Base-by-base conservation (phyloP, 2,329 filamentous ascomycete species). In the Nannizziopsis barbatae region DNA sequence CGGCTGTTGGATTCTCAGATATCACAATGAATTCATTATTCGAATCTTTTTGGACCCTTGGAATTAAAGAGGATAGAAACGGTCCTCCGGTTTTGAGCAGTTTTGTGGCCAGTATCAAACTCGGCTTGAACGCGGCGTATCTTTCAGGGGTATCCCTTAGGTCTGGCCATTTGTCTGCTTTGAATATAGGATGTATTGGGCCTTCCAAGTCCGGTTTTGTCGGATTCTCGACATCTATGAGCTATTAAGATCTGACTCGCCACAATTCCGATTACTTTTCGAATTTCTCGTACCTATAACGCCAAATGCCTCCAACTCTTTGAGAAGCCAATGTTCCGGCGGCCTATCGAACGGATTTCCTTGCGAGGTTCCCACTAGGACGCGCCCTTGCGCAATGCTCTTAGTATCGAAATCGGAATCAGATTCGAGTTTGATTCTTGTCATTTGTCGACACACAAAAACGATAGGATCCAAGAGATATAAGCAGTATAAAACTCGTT, bases 101-200 rank as follows among this genome's bases (percentile, higher is more conserved):
- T 20, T 48, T 51, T 15, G 49, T 48, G 14, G 49, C 49, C 12
- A 51, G 22, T n/a, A 51, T 40, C 20, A 45, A 38, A 17, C 45
- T 45, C 1, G 50, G 50, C n/a, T n/a, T 17, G 12, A 49, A 43
- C 5, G 41, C 35, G 9, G 39, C n/a, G 36, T 44, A 48, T 41
- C 50, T 30, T 8, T n/a, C 15, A 11, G 41, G 27, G 12, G 45
- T 18, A 14, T 12, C 15, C 12, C 9, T 18, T 18, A 51, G 30
- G 14, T 51, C 40, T 3, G 50, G 50, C 45, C 50, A 51, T 36
- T 15, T 44, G 35, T 43, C 38, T 27, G 2, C 32, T 18, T 43
- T 35, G 18, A 51, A 51, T 2, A 51, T 40, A 5, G 38, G 15
- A 41, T 51, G 49, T 36, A 48, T 44, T 17, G 20, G 22, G 6